These are phyloP conservation scores for Penicillium malachiteum DNA, from an alignment of 495 filamentous ascomycete species.

Conservation along the genomic window DNA sequence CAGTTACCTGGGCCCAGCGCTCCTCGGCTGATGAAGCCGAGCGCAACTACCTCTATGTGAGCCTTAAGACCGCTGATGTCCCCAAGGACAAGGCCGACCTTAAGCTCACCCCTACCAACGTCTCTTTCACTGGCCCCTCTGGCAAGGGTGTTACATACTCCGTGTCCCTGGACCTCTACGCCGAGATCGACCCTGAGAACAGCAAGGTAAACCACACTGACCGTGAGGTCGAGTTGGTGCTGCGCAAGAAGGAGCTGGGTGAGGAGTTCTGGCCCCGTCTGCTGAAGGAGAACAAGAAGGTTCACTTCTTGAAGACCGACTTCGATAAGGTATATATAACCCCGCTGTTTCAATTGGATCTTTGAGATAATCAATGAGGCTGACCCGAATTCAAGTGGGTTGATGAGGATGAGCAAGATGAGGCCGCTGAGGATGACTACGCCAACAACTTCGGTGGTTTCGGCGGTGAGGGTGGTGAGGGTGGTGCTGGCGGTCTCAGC, in stretches of 20 bases:
- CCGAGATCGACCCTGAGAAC: constrained; percentile 80
- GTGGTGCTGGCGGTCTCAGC: constrained; percentile 61
- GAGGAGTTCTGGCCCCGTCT: constrained; percentile 92
- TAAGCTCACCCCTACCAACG: constrained; percentile 70
- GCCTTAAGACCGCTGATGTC: constrained; percentile 82
- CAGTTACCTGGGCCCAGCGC: constrained; percentile 98
- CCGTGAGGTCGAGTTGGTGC: constrained; percentile 82
- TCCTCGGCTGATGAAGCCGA: constrained; percentile 73
- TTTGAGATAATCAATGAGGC: not conserved
- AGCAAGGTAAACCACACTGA: constrained; percentile 80
- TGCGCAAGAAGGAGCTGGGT: constrained; percentile 94
- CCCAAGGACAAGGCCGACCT: constrained; percentile 66
- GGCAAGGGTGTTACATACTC: constrained; percentile 80
- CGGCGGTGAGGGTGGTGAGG: constrained; percentile 46
- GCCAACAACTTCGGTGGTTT: constrained; percentile 68
- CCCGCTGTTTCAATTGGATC: not conserved
- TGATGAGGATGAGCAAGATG: constrained; percentile 98
- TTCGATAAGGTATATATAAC: constrained; percentile 81
- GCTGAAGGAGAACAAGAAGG: constrained; percentile 81
- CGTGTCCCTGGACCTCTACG: constrained; percentile 85
- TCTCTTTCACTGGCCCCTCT: constrained; percentile 79
- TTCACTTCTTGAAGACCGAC: constrained; percentile 97
- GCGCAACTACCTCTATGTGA: constrained; percentile 92
- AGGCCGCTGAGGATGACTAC: constrained; percentile 75
- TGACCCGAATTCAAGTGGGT: constrained; percentile 69